These are phyloP conservation scores for Curvularia spicifera DNA, from an alignment of 2,329 filamentous ascomycete genomes.

Conservation along the genomic window DNA sequence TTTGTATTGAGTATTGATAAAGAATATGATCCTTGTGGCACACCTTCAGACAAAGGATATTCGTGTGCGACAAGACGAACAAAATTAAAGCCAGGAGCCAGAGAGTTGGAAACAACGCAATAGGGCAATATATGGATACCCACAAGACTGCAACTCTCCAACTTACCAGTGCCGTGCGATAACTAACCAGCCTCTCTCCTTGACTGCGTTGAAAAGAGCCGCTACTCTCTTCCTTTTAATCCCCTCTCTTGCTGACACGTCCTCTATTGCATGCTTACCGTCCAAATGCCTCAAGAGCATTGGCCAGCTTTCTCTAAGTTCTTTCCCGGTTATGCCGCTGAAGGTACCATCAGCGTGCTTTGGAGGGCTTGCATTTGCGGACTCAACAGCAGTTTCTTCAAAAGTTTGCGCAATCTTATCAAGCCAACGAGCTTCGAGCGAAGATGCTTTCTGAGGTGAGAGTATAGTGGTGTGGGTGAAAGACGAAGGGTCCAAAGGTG, in stretches of 20 bases:
- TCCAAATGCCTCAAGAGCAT: conserved; percentile 86
- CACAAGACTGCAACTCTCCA: background rate
- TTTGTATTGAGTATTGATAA: background rate
- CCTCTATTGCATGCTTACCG: conserved; percentile 81
- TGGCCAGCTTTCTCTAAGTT: conserved; percentile 70
- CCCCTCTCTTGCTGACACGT: conserved; percentile 82
- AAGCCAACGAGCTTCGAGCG: conserved; percentile 76
- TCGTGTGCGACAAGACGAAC: background rate
- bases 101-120: background rate
- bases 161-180: conserved; percentile 50
- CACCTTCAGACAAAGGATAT: background rate
- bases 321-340: conserved; percentile 30
- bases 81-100: background rate
- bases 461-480: conserved; percentile 60
- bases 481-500: conserved; percentile 28
- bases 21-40: background rate
- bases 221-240: conserved; percentile 76
- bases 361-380: conserved; percentile 32
- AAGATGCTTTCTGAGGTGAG: conserved; percentile 78
- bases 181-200: conserved; percentile 67
- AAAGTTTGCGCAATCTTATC: conserved; percentile 50
- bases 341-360: conserved; percentile 26
- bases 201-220: conserved; percentile 66
- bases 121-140: background rate
- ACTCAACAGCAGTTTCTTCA: conserved; percentile 47